Conservation (phyloP, 495 filamentous ascomycete species). For the Hypoxylon trugodes region DNA sequence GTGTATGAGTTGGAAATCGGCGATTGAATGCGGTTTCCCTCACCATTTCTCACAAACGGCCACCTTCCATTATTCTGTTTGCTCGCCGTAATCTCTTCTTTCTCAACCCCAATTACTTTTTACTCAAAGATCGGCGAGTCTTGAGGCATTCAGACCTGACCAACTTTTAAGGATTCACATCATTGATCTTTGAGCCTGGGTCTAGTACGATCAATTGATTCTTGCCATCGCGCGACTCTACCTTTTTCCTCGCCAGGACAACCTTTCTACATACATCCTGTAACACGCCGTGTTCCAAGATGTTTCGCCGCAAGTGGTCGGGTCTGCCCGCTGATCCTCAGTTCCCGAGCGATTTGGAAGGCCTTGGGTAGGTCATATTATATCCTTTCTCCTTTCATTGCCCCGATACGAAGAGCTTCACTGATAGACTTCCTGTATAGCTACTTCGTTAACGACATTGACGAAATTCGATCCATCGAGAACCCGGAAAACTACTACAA, state of each 20-base stretch:
- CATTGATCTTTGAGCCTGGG: no score
- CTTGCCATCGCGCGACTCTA: no score
- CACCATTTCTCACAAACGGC: no score
- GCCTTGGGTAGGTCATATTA: slow-evolving; percentile 69
- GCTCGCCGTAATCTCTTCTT: background rate
- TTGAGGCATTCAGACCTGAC: no score
- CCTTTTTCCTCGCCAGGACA: no score
- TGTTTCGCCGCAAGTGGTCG: slow-evolving; percentile 73
- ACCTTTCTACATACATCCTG: background rate
- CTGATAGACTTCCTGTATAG: slow-evolving; percentile 49
- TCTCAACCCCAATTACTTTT: no score
- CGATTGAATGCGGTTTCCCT: no score
- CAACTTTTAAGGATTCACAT: no score
- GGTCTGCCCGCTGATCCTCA: slow-evolving; percentile 74
- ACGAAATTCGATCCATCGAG: slow-evolving; percentile 73
- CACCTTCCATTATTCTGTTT: background rate
- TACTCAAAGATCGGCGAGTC: no score
- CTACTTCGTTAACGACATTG: slow-evolving; percentile 74
- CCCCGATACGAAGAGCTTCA: background rate
- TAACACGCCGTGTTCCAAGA: slow-evolving; percentile 39
- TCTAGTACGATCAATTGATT: no score
- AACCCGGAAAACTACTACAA: slow-evolving; percentile 74
- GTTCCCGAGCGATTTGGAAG: slow-evolving; percentile 68
- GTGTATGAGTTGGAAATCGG: no score
- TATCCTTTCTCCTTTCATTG: background rate